Percentiles rank a stretch among this genome's conserved stretches.
phyloP scores from a whole-genome alignment of 2,329 filamentous ascomycete genomes.

The Aspergillus novoparasiticus region DNA sequence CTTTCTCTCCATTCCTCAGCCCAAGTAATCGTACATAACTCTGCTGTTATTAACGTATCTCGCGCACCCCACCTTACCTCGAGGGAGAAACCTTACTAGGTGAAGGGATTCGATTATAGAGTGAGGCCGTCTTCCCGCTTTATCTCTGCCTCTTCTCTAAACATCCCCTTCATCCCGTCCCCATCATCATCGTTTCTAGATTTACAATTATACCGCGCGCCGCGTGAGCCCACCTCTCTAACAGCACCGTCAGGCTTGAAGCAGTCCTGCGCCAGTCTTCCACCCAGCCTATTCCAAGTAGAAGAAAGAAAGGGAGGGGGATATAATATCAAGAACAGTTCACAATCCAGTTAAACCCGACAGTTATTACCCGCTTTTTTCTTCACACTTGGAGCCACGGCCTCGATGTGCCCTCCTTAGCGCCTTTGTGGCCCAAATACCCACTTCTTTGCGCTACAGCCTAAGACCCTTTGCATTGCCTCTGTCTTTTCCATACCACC shows the following conservation, averaged over 20 bases:
- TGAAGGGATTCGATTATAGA: slow-evolving; percentile 19
- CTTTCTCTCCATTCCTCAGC: slow-evolving; percentile 21
- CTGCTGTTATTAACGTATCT: slow-evolving; percentile 19
- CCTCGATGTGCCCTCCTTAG: slow-evolving; percentile 24
- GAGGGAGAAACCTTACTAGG: slow-evolving; percentile 11
- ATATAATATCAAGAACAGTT: not conserved
- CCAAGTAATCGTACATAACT: slow-evolving; percentile 21
- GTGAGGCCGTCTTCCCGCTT: slow-evolving; percentile 17
- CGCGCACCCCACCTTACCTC: slow-evolving; percentile 23
- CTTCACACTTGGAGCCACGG: slow-evolving; percentile 3
- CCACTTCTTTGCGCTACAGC: slow-evolving; percentile 24
- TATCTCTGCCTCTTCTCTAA: slow-evolving; percentile 7
- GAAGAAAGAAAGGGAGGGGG: not conserved
- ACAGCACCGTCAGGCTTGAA: not conserved
- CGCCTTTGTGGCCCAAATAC: slow-evolving; percentile 30
- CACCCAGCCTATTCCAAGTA: not conserved
- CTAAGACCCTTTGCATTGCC: slow-evolving; percentile 12
- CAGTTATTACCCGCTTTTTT: slow-evolving; percentile 3
- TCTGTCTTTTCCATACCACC: not conserved
- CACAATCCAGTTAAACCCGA: not conserved
- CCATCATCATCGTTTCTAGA: not conserved
- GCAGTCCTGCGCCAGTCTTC: not conserved
- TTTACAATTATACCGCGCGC: not conserved
- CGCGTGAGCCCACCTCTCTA: not conserved
- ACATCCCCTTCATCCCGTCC: not conserved